Evolutionary conservation across 345 rosid genomes (phyloP).

Genomic region (Syzygium oleosum): DNA sequence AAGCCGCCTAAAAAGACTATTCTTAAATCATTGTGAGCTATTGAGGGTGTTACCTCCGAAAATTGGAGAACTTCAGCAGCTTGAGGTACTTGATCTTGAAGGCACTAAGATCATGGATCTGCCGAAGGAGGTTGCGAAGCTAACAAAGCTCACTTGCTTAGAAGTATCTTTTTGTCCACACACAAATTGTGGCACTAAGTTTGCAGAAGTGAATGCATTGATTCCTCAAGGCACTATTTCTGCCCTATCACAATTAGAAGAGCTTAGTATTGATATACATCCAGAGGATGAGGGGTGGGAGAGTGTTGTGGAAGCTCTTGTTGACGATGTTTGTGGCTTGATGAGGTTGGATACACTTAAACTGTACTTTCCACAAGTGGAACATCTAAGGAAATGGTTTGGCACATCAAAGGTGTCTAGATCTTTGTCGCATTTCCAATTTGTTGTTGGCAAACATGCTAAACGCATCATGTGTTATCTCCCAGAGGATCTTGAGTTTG

Average conservation of each 20-base stretch:
- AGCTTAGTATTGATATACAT: background rate
- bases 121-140: background rate
- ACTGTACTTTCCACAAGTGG: background rate
- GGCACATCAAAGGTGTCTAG: background rate
- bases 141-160: background rate
- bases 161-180: background rate
- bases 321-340: background rate
- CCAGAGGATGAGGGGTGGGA: slow-evolving; percentile 11
- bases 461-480: too few species aligned
- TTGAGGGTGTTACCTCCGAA: background rate
- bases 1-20: background rate
- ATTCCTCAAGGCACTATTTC: slow-evolving; percentile 2
- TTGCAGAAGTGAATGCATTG: background rate
- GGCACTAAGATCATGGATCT: background rate
- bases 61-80: background rate
- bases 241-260: background rate
- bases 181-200: background rate
- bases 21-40: background rate
- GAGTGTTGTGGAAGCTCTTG: background rate
- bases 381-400: background rate
- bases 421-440: background rate
- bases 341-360: background rate
- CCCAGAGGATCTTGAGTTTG: too few species aligned
- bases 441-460: background rate
- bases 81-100: background rate